phyloP scores from a whole-genome alignment of 805 yeast species.

The Wilhelminamyces savonicus region DNA sequence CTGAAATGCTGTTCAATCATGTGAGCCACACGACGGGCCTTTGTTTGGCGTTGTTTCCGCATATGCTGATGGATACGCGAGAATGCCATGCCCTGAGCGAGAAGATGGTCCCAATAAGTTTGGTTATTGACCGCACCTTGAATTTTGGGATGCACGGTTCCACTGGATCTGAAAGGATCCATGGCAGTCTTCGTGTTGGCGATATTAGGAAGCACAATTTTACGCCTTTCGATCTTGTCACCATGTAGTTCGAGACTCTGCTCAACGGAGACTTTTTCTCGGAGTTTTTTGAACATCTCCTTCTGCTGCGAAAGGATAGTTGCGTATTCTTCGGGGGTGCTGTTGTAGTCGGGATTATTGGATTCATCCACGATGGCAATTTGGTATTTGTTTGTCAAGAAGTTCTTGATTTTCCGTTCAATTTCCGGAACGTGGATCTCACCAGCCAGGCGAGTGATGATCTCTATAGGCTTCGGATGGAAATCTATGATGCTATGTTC shows the following conservation, averaged over 20 bases:
- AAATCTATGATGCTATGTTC: slow-evolving; percentile 17
- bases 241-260: slow-evolving; percentile 35
- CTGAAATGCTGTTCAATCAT: slow-evolving; percentile 86
- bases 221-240: slow-evolving; percentile 44
- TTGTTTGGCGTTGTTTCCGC: slow-evolving; percentile 56
- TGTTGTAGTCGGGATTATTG: slow-evolving; percentile 20
- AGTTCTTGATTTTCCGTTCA: slow-evolving; percentile 18
- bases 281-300: slow-evolving; percentile 41
- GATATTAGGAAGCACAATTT: slow-evolving; percentile 38
- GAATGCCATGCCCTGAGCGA: slow-evolving; percentile 69
- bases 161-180: slow-evolving; percentile 42
- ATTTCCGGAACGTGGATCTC: slow-evolving; percentile 19
- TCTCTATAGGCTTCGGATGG: slow-evolving; percentile 21
- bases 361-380: slow-evolving; percentile 35
- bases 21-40: slow-evolving; percentile 65
- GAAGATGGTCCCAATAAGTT: slow-evolving; percentile 66
- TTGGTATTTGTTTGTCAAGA: slow-evolving; percentile 21
- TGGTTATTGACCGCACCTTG: slow-evolving; percentile 37
- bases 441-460: slow-evolving; percentile 10
- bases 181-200: slow-evolving; percentile 32
- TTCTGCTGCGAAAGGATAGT: slow-evolving; percentile 49
- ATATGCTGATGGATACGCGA: slow-evolving; percentile 65
- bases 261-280: slow-evolving; percentile 30
- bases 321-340: slow-evolving; percentile 51
- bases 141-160: slow-evolving; percentile 32